Evolutionary conservation across 2,329 filamentous ascomycete genomes (phyloP), one percentile per base, ranked within the genome.

Genomic region (Talaromyces sp.): DNA sequence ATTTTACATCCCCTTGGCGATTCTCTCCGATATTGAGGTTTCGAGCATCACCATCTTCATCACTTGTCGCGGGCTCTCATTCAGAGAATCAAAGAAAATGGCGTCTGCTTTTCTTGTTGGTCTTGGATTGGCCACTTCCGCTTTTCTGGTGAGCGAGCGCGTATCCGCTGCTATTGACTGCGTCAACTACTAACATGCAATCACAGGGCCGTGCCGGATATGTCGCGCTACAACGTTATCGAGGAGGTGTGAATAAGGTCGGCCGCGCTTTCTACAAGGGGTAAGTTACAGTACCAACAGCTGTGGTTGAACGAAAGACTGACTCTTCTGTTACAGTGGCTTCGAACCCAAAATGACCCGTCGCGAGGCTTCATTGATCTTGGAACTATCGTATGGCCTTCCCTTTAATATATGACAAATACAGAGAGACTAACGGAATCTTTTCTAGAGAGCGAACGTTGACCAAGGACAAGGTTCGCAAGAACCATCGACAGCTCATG

Each of bases 221-320:
- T 45, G 90, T 98, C 73, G 95, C 95, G 71, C 87, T 93, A 78
- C 88, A 93, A 68, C 88, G 92, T 73, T 96, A 90, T 66, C 86
- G 90, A 68, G 80, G 78, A 67, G 80, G 81, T 68, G 84, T 91
- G 57, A 90, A 90, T 70, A 89, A 90, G 41, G 82, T 97, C 71
- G 95, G 95, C 72, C 93, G 93, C 78, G 88, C 93, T 48, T 99
- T 93, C 76, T 98, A 97, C 85, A 99, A 98, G 81, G 95, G 95
- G 76, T 78, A 59, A 39, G 43, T 43, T 33, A 24, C 6, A 22
- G 41, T 22, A 27, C 35, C 52, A 39, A 9, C 41, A 35, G 45
- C 33, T 50, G 59, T 67, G 31, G 7, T 60, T 39, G 73, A 56
- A 72, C 65, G 61, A 39, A 68, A 69, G 39, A 66, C 60, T 27